Base-by-base conservation (phyloP, 1,284 basidiomycete genomes). In the Trametes versicolor region DNA sequence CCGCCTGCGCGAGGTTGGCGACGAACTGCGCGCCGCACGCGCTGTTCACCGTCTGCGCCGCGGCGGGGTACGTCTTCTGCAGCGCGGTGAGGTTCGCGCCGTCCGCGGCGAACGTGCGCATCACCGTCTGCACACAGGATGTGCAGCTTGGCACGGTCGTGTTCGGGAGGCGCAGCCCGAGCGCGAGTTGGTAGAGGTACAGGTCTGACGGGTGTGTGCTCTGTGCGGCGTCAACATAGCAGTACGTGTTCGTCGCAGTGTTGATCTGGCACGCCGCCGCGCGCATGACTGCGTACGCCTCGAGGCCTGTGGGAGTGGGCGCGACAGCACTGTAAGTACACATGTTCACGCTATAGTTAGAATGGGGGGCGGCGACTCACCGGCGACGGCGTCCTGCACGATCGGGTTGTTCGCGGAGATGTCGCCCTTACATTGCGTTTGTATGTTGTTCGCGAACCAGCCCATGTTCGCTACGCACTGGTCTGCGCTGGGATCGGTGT, bases 181-280 rank as follows among this genome's bases (percentile, higher is more conserved):
- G 81, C 1, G 88, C 87, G 7, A 93, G 79, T 47, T 80, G 75
- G 78, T 91, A 94, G 73, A 87, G 85, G 78, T 87, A 92, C 17
- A 87, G 74, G 73, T 91, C 90, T 10, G 86, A 81, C 0, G 89
- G 84, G 65, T 85, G 84, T 5, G 80, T 36, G 65, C 57, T 63
- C 79, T 80, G 45, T 75, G 79, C 83, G 32, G 92, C 91, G 64
- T 86, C 81, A 61, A 92, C 60, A 77, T 87, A 93, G 78, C 92
- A 94, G 77, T 92, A 94, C 0, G 85, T 77, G 69, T 87, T 82
- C 36, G 85, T 82, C 3, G 77, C 73, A 8, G 84, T 78, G 75
- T 92, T 81, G 4, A 81, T 67, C 29, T 85, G 78, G 72, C 91
- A 93, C 7, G 81, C 88, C 0, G 81, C 79, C 12, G 79, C 73